These are phyloP conservation scores for Chloranthus sessilifolius DNA, from an alignment of 164 flowering plant species.

Conservation along the genomic window DNA sequence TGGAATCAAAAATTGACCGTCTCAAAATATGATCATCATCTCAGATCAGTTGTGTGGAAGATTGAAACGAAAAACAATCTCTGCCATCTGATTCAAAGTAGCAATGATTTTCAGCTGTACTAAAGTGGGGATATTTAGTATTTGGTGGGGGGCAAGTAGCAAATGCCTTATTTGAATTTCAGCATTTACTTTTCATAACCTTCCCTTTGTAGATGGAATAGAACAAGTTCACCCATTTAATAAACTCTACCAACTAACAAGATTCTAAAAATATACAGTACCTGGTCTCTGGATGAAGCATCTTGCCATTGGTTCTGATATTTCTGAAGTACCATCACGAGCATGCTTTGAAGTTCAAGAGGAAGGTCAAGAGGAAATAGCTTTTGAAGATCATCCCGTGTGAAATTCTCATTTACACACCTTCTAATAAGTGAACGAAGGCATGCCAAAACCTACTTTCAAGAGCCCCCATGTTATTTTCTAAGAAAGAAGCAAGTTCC, in stretches of 20 bases:
- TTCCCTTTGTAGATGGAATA: not conserved
- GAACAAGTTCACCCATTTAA: not conserved
- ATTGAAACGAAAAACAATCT: too few relatives aligned
- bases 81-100: too few relatives aligned
- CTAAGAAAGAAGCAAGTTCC: too few relatives aligned
- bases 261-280: slow-evolving; percentile 5
- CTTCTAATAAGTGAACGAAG: slow-evolving; percentile 56
- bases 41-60: too few relatives aligned
- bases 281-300: slow-evolving; percentile 38
- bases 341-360: slow-evolving; percentile 31
- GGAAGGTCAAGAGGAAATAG: slow-evolving; percentile 43
- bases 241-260: not conserved
- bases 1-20: too few relatives aligned
- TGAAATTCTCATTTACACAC: slow-evolving; percentile 23
- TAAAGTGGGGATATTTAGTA: too few relatives aligned
- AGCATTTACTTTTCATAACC: not conserved
- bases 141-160: too few relatives aligned
- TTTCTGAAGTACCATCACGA: slow-evolving; percentile 35
- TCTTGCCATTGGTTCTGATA: slow-evolving; percentile 45
- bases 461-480: slow-evolving; percentile 2
- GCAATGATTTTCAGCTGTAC: too few relatives aligned
- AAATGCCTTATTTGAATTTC: too few relatives aligned
- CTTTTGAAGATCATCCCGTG: slow-evolving; percentile 36
- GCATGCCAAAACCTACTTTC: slow-evolving; percentile 46
- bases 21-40: too few relatives aligned